Evolutionary conservation across 2,329 filamentous ascomycete genomes (phyloP).

Genomic region (Ustulina deusta): DNA sequence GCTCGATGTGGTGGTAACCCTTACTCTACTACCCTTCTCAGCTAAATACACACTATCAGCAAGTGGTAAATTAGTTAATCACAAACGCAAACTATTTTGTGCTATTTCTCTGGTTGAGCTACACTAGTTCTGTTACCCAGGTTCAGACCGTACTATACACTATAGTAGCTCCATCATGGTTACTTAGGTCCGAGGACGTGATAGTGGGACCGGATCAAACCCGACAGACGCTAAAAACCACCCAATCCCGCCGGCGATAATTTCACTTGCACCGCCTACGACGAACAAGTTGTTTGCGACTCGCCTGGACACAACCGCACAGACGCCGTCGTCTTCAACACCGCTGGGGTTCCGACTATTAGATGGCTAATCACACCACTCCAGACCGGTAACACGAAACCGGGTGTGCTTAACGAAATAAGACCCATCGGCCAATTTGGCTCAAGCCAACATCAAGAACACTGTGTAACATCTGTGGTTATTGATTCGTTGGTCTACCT

Average conservation of each 20-base stretch:
- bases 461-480: constrained; percentile 22
- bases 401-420: neutral
- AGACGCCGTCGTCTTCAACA: neutral
- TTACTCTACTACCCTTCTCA: neutral
- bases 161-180: no score
- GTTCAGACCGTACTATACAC: neutral
- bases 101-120: neutral
- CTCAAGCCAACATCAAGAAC: constrained; percentile 3
- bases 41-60: neutral
- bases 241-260: constrained; percentile 1
- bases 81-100: neutral
- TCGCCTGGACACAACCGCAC: neutral
- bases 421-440: constrained; percentile 1
- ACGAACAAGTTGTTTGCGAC: neutral
- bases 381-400: constrained; percentile 1
- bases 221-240: constrained; percentile 12
- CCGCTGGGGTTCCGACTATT: neutral
- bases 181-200: neutral
- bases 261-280: neutral
- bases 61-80: neutral
- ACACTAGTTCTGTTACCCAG: neutral
- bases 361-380: constrained; percentile 19
- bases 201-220: constrained; percentile 15
- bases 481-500: constrained; percentile 14
- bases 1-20: no score